Base-by-base conservation (phyloP, 2,329 filamentous ascomycete genomes). In the Lasiodiplodia citricola region DNA sequence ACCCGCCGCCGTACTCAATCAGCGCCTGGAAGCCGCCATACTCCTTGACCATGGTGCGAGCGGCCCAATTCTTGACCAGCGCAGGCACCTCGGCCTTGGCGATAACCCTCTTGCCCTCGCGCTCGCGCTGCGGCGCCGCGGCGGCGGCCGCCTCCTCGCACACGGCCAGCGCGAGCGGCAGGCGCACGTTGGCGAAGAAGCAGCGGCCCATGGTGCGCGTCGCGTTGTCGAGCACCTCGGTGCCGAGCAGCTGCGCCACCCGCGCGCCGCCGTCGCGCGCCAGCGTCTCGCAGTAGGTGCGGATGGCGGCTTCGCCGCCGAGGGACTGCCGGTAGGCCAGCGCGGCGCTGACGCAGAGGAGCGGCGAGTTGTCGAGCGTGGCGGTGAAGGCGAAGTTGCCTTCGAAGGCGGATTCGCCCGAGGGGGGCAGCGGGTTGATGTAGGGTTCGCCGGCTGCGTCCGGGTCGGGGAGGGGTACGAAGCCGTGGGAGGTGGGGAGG, bases 401-500 rank as follows among this genome's bases (percentile, higher is more conserved):
- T 18, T 93, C 86, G 71, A 92, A 97, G 0, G 79, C 75, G 10
- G 86, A 85, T 73, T 90, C 90, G n/a, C 79, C 75, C 52, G 69
- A 77, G 1, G 83, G 80, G 2, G 83, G 80, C 28, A 85, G 69
- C 35, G 83, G 79, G 66, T 79, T 81, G 35, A 76, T 73, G 56
- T 77, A 67, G 31, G 64, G 25, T 25, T 25, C 2, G 6, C 18
- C 44, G 44, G n/a, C 65, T 66, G 7, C 35, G 16, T 64, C 70
- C 44, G 54, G 69, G 66, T 25, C 28, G n/a, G 74, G 74, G 18
- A 64, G 63, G 0, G 92, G 85, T 0, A 87, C 75, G 78, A 92
- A 97, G 0, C 93, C 92, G 77, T 94, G 92, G 50, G 90, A 93
- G 0, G 93, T 97, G 0, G 93, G 92, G 37, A 96, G 78, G 0